phyloP scores from a whole-genome alignment of 331 rosid species.

The Quercus tomentella region DNA sequence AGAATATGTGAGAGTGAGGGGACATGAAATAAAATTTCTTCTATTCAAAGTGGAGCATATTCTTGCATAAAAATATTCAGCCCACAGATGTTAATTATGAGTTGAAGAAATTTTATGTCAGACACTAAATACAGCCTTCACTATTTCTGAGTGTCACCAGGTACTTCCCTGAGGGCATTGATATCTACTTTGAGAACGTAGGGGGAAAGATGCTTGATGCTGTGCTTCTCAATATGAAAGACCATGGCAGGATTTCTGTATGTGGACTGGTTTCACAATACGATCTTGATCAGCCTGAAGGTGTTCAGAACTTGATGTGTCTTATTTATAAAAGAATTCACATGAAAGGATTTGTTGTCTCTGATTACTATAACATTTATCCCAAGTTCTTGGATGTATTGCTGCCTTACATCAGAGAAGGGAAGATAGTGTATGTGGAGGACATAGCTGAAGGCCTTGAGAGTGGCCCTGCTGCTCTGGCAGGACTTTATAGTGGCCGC shows the following conservation, averaged over 20 bases:
- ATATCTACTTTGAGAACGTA: not conserved
- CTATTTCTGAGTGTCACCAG: not conserved
- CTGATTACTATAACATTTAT: not conserved
- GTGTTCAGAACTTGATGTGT: not conserved
- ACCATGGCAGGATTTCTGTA: not conserved
- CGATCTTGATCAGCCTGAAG: not conserved
- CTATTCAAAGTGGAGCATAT: too few relatives aligned
- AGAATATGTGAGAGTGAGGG: too few relatives aligned
- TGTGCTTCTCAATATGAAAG: not conserved
- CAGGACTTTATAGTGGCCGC: not conserved
- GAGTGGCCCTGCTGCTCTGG: not conserved
- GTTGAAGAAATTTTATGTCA: too few relatives aligned
- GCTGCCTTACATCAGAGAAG: not conserved
- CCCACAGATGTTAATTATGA: too few relatives aligned
- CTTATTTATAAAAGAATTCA: too few relatives aligned
- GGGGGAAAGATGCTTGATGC: conserved; percentile 1
- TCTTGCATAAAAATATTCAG: too few relatives aligned
- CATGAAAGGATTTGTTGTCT: not conserved
- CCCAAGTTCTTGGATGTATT: not conserved
- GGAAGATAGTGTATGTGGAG: not conserved
- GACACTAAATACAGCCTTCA: not conserved
- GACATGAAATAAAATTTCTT: too few relatives aligned
- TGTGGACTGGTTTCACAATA: not conserved
- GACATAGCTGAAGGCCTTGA: conserved; percentile 12
- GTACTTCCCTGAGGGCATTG: not conserved